Evolutionary conservation across 352 stramenopile genomes (phyloP).

Genomic region (Globisporangium rhizosaccharum): DNA sequence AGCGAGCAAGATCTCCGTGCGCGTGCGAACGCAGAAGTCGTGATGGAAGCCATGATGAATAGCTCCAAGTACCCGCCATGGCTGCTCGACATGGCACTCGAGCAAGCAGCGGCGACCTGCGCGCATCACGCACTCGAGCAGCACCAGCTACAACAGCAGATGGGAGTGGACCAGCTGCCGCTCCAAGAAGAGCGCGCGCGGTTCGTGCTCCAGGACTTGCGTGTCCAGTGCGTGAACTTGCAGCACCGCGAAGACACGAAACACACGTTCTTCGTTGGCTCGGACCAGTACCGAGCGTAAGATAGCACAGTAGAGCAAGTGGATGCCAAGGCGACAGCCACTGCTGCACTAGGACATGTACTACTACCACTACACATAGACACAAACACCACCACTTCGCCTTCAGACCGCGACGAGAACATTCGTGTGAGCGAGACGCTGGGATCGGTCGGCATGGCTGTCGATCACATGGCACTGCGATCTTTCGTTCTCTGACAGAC

Average conservation of each 20-base stretch:
- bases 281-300: too few relatives aligned
- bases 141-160: neutral
- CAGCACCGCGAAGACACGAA: neutral
- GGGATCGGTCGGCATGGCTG: too few relatives aligned
- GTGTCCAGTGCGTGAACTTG: slow-evolving; percentile 3
- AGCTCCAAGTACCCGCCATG: slow-evolving; percentile 7
- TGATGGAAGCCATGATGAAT: slow-evolving; percentile 7
- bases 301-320: too few relatives aligned
- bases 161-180: too few relatives aligned
- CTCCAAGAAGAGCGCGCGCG: neutral
- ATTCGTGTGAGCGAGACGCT: too few relatives aligned
- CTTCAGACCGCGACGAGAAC: too few relatives aligned
- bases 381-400: too few relatives aligned
- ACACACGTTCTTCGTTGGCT: neutral
- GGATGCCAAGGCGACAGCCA: too few relatives aligned
- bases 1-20: slow-evolving; percentile 2
- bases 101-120: neutral
- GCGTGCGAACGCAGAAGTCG: neutral
- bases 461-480: too few relatives aligned
- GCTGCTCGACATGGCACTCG: slow-evolving; percentile 5
- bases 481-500: too few relatives aligned
- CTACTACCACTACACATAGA: too few relatives aligned
- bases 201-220: slow-evolving; percentile 2
- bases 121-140: neutral
- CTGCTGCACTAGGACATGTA: too few relatives aligned